These are phyloP conservation scores for Cardamine occulta DNA, from an alignment of 345 rosid genomes.

Conservation along the genomic window DNA sequence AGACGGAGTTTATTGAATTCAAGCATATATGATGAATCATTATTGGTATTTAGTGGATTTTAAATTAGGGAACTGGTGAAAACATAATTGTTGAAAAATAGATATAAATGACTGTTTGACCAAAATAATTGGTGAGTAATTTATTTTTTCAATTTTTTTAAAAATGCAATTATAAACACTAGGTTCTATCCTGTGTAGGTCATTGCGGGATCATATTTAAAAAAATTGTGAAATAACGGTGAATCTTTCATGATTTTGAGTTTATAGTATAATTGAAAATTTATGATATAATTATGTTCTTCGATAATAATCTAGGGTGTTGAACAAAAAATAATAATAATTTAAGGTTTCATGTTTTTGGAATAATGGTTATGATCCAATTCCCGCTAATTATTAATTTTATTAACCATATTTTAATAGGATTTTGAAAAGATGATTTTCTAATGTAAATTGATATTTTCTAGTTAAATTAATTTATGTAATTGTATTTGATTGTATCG, in stretches of 20 bases:
- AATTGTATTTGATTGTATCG: background rate
- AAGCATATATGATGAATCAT: background rate
- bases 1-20: background rate
- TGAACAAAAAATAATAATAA: no score
- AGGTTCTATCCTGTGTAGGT: background rate
- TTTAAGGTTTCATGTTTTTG: background rate
- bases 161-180: background rate
- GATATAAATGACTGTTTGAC: background rate
- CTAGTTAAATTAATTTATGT: background rate
- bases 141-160: background rate
- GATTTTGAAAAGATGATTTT: no score
- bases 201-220: background rate
- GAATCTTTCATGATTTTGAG: no score
- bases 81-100: background rate
- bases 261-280: background rate
- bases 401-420: no score
- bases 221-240: background rate
- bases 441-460: no score
- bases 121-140: background rate
- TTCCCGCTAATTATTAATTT: no score
- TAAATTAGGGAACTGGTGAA: constrained; percentile 7
- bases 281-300: no score
- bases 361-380: background rate
- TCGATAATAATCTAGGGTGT: no score
- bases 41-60: constrained; percentile 4